Evolutionary conservation across 805 yeast genomes (phyloP), one percentile per base, ranked within the genome.

Genomic region (Candida sonorensis): DNA sequence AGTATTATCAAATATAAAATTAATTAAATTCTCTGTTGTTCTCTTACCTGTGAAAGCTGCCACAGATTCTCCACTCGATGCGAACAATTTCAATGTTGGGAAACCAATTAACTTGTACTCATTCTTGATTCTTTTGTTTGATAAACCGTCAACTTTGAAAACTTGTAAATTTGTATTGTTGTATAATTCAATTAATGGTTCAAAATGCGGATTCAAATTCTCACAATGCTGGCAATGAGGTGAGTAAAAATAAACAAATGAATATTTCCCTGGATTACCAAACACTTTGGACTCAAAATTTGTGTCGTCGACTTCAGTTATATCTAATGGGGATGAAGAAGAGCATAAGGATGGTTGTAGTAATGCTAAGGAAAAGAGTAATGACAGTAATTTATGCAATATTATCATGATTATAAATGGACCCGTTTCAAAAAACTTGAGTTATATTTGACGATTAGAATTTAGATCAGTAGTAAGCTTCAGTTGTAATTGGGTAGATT

Each of bases 1-100:
- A 2, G 65, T 60, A 10, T 49, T 31, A 12, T 50, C 58, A 1
- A 39, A 31, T 13, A 64, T 33, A 37, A 48, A 64, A 3, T 50
- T 41, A 4, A 61, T 52, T 37, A 65, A 30, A 7, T 50, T 46
- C 19, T 45, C 50, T 3, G 62, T 54, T 2, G 52, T 48, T 35
- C 64, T 44, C 1, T 55, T 58, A 2, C 60, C 63, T 2, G 46
- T 44, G 75, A 2, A 57, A 50, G 0, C 54, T 59, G 4, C 69
- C 5, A 23, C 56, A 33, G 58, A 53, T 29, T 61, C 64, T 2
- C 71, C 68, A 25, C 56, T 54, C 29, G 58, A 56, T 21, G 66
- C 52, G 37, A 70, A 66, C 6, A 76, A 45, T 41, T 66, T 63
- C 30, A 77, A 36, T 1, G 68, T 57, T 2, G 84, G 84, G 46